Percentiles rank a stretch among this genome's conserved stretches.
Conservation (phyloP, 2,329 filamentous ascomycete genomes). For the Neobulgaria alba region DNA sequence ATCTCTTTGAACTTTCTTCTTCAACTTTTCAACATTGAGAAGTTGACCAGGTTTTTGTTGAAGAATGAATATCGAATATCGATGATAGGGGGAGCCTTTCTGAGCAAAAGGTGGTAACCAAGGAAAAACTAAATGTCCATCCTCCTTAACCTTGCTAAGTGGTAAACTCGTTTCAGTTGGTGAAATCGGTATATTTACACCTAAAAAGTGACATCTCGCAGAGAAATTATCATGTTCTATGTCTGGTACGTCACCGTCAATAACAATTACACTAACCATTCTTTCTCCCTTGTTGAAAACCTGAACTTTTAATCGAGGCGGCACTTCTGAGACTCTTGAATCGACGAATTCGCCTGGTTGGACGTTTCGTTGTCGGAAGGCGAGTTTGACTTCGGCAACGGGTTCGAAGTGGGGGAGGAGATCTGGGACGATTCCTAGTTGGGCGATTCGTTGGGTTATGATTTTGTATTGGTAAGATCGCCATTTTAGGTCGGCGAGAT, state of each 20-base stretch:
- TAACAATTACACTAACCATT: conserved; percentile 73
- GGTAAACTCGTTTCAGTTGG: conserved; percentile 53
- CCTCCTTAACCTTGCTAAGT: conserved; percentile 52
- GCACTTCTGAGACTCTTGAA: conserved; percentile 61
- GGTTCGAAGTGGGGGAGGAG: conserved; percentile 74
- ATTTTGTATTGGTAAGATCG: conserved; percentile 70
- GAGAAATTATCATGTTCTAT: conserved; percentile 65
- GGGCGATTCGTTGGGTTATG: conserved; percentile 74
- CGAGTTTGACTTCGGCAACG: conserved; percentile 69
- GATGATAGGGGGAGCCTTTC: conserved; percentile 87
- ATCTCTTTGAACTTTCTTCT: conserved; percentile 48
- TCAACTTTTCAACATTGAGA: conserved; percentile 50
- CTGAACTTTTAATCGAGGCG: conserved; percentile 73
- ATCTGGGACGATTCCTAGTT: conserved; percentile 84
- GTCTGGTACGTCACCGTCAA: conserved; percentile 87
- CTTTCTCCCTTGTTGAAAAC: conserved; percentile 75
- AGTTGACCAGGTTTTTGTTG: conserved; percentile 60
- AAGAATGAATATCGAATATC: conserved; percentile 73
- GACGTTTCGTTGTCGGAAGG: conserved; percentile 63
- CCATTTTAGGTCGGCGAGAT: conserved; percentile 84
- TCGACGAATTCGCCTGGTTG: conserved; percentile 72
- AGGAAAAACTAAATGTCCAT: conserved; percentile 56
- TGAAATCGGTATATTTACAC: conserved; percentile 60
- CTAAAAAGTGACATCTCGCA: conserved; percentile 81
- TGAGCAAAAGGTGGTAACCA: conserved; percentile 84